These are phyloP conservation scores for Euphorbia celastroides DNA, from an alignment of 441 rosid species.

Conservation along the genomic window DNA sequence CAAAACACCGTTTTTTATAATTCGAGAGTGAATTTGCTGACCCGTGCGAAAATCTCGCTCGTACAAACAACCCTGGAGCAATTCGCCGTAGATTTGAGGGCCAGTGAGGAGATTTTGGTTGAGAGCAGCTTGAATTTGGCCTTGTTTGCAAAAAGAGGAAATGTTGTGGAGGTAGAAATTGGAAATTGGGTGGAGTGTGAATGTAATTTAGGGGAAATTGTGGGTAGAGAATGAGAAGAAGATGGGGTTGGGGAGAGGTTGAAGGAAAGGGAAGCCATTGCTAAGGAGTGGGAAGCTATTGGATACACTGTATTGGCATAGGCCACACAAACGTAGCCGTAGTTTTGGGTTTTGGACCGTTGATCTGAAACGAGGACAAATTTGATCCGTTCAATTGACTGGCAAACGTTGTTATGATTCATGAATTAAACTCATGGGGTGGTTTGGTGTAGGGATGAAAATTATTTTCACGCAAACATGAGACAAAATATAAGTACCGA, in stretches of 20 bases:
- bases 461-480: too few relatives aligned
- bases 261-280: constrained; percentile 63
- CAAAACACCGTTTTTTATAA: constrained; percentile 53
- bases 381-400: too few relatives aligned
- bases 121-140: constrained; percentile 52
- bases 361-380: neutral
- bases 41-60: constrained; percentile 50
- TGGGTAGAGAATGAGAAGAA: constrained; percentile 21
- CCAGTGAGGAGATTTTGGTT: constrained; percentile 31
- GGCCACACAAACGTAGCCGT: neutral
- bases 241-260: constrained; percentile 24
- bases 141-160: constrained; percentile 51
- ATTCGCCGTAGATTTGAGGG: constrained; percentile 59
- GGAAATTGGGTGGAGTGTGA: constrained; percentile 15
- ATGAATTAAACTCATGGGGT: too few relatives aligned
- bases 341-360: too few relatives aligned
- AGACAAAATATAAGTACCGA: too few relatives aligned
- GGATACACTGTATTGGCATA: neutral
- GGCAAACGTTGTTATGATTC: too few relatives aligned
- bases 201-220: neutral
- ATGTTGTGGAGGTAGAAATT: constrained; percentile 44
- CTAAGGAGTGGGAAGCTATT: neutral
- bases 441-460: too few relatives aligned
- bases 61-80: constrained; percentile 71
- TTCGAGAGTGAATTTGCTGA: constrained; percentile 70